Base-by-base conservation (phyloP, 2,329 filamentous ascomycete genomes). In the Ilyonectria destructans region DNA sequence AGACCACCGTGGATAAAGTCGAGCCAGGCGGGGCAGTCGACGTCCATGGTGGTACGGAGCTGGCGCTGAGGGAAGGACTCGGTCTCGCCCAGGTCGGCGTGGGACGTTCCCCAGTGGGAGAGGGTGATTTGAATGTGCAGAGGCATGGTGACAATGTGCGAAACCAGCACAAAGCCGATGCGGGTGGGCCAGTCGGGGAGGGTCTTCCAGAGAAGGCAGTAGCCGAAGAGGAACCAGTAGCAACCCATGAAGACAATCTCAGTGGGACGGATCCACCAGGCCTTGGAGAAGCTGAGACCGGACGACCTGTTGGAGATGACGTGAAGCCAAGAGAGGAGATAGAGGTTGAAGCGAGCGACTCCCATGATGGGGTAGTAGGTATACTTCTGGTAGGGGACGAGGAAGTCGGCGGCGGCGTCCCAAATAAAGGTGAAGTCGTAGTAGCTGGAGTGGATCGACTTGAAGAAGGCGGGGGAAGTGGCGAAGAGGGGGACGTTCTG, bases 61-160 rank as follows among this genome's bases (percentile, higher is more conserved):
- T 92, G 91, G 74, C 89, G 89, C 81, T 92, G 90, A 0, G 91
- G 84, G 75, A 93, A 93, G 1, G 89, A 91, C 77, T 93, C 91
- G 62, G 84, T 82, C 54, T 88, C 85, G 67, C 90, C 90, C 2
- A 92, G 84, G 69, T 92, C 89, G 0, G 88, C 82, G 2, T 89
- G 92, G 26, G 88, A 89, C 91, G 93, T 93, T 67, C 89, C 91
- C 84, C 91, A 93, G 80, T 93, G 91, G 1, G 88, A 91, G 9
- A 93, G 86, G 0, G 91, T 93, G 78, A 93, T 92, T 74, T 93
- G 91, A 2, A 93, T 85, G 77, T 93, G 91, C 23, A 93, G 85
- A 0, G 90, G 90, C 85, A 91, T 89, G 33, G 90, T 91, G 75
- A 91, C 80, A 55, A 90, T 85, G 79, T 93, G 91, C 31, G 87